phyloP scores from a whole-genome alignment of 208 protist genomes.

The Crithidia sp. region DNA sequence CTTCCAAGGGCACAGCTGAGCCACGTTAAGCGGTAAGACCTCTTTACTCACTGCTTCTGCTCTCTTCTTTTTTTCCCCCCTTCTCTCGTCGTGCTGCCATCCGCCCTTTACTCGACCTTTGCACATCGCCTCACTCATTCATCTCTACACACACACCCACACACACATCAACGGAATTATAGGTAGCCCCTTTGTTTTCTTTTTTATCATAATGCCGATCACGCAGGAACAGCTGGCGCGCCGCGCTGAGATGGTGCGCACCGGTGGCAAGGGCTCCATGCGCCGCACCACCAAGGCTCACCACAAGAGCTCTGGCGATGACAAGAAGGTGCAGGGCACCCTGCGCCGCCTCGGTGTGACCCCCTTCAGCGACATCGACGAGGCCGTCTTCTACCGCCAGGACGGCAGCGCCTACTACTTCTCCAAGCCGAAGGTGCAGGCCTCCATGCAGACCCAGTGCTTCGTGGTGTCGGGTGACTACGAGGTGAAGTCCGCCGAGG shows the following conservation, averaged over 20 bases:
- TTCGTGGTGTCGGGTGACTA: slow-evolving; percentile 96
- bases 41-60: neutral
- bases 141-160: neutral
- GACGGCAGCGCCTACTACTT: slow-evolving; percentile 97
- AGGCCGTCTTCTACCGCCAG: slow-evolving; percentile 97
- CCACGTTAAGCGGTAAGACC: no score
- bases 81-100: no score
- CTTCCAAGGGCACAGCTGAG: no score
- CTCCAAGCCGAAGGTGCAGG: slow-evolving; percentile 97
- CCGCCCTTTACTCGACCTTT: no score
- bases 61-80: slow-evolving; percentile 22
- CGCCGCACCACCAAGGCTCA: slow-evolving; percentile 81
- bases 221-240: slow-evolving; percentile 85
- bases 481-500: slow-evolving; percentile 75
- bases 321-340: slow-evolving; percentile 95
- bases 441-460: slow-evolving; percentile 96
- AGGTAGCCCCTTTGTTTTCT: slow-evolving; percentile 6
- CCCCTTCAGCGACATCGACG: slow-evolving; percentile 96
- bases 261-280: slow-evolving; percentile 96
- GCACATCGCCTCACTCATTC: neutral
- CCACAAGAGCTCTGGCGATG: slow-evolving; percentile 86
- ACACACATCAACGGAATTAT: neutral
- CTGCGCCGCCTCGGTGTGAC: slow-evolving; percentile 95
- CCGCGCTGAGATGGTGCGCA: slow-evolving; percentile 93
- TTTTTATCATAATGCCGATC: slow-evolving; percentile 69